Base-by-base conservation (phyloP, 129 eudicot species). In the Flaveria robusta region DNA sequence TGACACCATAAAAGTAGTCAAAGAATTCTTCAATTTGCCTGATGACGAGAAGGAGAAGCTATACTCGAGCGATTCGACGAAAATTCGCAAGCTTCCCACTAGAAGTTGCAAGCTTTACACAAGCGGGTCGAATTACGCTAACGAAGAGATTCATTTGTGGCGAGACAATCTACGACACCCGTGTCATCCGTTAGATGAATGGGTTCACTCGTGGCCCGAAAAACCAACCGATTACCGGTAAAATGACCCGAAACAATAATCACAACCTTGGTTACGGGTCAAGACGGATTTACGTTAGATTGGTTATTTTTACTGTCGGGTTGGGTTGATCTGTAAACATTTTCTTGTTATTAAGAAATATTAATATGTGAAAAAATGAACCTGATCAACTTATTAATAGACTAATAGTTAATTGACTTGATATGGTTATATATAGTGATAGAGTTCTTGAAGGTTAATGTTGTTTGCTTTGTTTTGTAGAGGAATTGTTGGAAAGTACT, bases 31-130 rank as follows among this genome's bases (percentile, higher is more conserved):
- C 0, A 58, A 13, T 10, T 51, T 85, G 81, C 68, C 85, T 0
- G 75, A 77, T 67, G 86, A 74, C 41, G 83, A 81, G 13, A 85
- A 85, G 68, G 72, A 51, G 2, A 77, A 77, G 54, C 23, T 78
- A 45, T 78, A 60, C 63, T 87, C 90, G 0, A 43, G 7, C 8
- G 93, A 91, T 67, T 79, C 66, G 0, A 84, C 24, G 29, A 79
- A 67, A 59, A 66, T 39, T n/a, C 85, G 90, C 75, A 81, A 78
- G 77, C 59, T 90, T 66, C 81, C 66, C 0, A 84, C 39, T 20
- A 77, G 56, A 62, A 67, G 42, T 12, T 87, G 92, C 78, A 81
- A 79, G 74, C 72, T 90, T 9, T 90, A 75, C 62, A 69, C 83
- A 15, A 81, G 81, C 60, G 64, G 79, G 47, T 74, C 22, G 9